Conservation (phyloP, 371 early-diverging fungal species). For the Syncephalastrum sp. region DNA sequence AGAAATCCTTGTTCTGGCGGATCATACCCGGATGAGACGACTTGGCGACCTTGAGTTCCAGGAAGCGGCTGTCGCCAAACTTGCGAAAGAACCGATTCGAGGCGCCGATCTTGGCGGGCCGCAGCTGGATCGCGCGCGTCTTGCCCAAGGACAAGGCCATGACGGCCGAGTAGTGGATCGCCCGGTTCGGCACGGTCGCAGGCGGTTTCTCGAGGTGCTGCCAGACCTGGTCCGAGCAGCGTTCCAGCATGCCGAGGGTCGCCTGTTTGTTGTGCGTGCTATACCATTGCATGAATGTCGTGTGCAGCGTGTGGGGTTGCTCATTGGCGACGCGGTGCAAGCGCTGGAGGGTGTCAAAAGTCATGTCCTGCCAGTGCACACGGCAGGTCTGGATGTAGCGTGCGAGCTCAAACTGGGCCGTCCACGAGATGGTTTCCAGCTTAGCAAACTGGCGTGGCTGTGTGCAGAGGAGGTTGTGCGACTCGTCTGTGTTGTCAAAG, state of each 20-base stretch:
- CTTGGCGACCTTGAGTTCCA: conserved; percentile 30
- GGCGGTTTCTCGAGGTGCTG: conserved; percentile 13
- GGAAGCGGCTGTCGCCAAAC: conserved; percentile 38
- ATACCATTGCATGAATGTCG: conserved; percentile 37
- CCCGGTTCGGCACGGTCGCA: conserved; percentile 10
- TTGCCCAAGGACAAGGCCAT: conserved; percentile 10
- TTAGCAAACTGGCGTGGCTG: conserved; percentile 7
- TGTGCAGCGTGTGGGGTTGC: conserved; percentile 22
- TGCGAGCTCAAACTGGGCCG: conserved; percentile 32
- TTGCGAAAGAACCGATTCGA: conserved; percentile 48
- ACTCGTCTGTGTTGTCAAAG: neutral
- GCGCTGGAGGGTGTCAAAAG: conserved; percentile 26
- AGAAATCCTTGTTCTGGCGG: conserved; percentile 11
- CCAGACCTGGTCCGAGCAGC: conserved; percentile 37
- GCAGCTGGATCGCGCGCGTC: conserved; percentile 19
- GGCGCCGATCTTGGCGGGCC: conserved; percentile 29
- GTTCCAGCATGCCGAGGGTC: conserved; percentile 21
- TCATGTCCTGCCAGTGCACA: conserved; percentile 23
- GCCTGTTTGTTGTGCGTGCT: neutral
- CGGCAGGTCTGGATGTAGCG: conserved; percentile 24
- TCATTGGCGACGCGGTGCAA: conserved; percentile 20
- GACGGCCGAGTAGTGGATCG: conserved; percentile 30
- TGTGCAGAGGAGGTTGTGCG: conserved; percentile 6
- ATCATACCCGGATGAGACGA: conserved; percentile 14
- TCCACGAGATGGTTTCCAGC: conserved; percentile 23